Conservation (phyloP, 371 early-diverging fungal species). For the Rhizopus stolonifer region DNA sequence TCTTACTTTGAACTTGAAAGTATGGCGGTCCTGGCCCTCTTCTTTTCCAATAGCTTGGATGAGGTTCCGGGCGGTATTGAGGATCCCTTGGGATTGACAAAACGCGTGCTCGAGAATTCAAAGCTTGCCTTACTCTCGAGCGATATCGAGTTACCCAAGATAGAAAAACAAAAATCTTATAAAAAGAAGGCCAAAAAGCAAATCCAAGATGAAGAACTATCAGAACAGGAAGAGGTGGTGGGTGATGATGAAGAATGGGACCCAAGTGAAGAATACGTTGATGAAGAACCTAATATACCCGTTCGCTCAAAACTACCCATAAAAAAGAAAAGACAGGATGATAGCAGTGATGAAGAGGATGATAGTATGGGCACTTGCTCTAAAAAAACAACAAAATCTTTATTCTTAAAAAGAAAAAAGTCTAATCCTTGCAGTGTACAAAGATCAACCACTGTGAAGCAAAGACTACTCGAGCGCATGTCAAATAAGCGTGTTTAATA, state of each 20-base stretch:
- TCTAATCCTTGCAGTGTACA: no score
- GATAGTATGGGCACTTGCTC: slow-evolving; percentile 2
- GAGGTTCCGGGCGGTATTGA: slow-evolving; percentile 8
- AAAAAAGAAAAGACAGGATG: slow-evolving; percentile 1
- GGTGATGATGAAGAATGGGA: slow-evolving; percentile 10
- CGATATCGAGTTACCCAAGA: background rate
- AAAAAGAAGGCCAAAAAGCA: background rate
- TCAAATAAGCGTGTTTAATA: background rate
- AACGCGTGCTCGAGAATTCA: slow-evolving; percentile 7
- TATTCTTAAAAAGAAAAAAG: background rate
- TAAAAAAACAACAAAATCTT: background rate
- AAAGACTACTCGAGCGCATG: slow-evolving; percentile 27
- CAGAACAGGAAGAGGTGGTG: slow-evolving; percentile 6
- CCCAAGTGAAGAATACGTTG: slow-evolving; percentile 10
- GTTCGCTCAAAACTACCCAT: background rate
- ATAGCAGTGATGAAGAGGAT: slow-evolving; percentile 10
- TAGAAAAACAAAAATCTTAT: background rate
- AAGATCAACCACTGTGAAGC: slow-evolving; percentile 27
- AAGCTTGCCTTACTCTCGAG: background rate
- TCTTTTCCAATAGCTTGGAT: background rate
- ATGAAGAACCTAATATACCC: slow-evolving; percentile 1
- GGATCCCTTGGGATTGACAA: slow-evolving; percentile 11
- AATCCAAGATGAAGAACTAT: slow-evolving; percentile 1
- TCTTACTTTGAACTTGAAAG: slow-evolving; percentile 26
- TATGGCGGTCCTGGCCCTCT: slow-evolving; percentile 11